Evolutionary conservation across 164 flowering plant genomes (phyloP).

Genomic region (Echeveria elegans): DNA sequence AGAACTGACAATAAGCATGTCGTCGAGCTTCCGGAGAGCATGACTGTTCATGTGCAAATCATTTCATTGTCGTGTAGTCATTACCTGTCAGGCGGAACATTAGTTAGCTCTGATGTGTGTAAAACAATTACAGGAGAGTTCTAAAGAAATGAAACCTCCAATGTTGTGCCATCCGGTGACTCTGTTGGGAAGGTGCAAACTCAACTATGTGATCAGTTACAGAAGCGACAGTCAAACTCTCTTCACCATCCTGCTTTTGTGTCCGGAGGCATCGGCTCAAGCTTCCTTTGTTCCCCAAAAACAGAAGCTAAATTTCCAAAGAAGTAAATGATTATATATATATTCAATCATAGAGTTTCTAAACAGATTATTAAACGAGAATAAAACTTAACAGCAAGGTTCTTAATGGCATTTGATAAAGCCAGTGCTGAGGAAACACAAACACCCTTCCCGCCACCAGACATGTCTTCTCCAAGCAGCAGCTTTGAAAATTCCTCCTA

Average conservation of each 20-base stretch:
- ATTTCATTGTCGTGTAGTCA: constrained; percentile 69
- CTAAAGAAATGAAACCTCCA: constrained; percentile 48
- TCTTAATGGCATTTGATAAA: constrained; percentile 7
- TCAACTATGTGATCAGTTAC: constrained; percentile 89
- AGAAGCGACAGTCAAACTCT: constrained; percentile 80
- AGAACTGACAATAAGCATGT: constrained; percentile 73
- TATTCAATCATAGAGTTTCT: neutral
- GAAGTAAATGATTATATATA: neutral
- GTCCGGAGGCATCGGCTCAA: constrained; percentile 74
- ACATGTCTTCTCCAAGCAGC: constrained; percentile 9
- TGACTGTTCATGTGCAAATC: constrained; percentile 87
- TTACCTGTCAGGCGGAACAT: constrained; percentile 37
- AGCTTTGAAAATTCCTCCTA: constrained; percentile 10
- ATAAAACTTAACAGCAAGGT: constrained; percentile 6
- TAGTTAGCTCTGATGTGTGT: neutral
- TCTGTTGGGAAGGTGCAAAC: constrained; percentile 73
- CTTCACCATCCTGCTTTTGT: constrained; percentile 67
- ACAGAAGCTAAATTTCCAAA: constrained; percentile 55
- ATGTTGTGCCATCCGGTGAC: constrained; percentile 44
- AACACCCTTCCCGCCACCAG: constrained; percentile 10
- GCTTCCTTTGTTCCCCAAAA: constrained; percentile 65
- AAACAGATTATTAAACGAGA: neutral
- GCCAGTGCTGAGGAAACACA: constrained; percentile 10
- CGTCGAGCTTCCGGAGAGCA: constrained; percentile 80
- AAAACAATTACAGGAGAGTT: neutral